These are phyloP conservation scores for Mycotypha africana DNA, from an alignment of 371 early-diverging fungal species.

Conservation along the genomic window DNA sequence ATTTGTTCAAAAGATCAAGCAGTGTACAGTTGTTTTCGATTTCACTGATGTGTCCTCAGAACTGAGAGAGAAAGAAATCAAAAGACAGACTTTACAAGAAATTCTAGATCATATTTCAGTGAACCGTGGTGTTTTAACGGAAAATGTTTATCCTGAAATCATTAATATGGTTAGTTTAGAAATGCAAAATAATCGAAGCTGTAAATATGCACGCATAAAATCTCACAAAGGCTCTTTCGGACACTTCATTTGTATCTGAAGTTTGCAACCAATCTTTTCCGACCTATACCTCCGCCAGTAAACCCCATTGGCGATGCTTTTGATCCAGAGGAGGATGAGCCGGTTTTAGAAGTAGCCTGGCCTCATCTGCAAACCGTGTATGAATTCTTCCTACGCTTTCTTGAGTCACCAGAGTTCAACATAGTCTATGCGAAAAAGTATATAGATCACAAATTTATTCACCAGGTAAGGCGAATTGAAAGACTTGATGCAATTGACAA, in stretches of 20 bases:
- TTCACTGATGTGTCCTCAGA: constrained; percentile 85
- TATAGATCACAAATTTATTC: constrained; percentile 89
- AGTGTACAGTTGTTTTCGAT: constrained; percentile 88
- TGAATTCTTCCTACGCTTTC: constrained; percentile 90
- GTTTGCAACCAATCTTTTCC: constrained; percentile 88
- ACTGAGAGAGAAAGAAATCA: constrained; percentile 89
- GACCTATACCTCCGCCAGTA: constrained; percentile 90
- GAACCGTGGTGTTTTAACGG: constrained; percentile 79
- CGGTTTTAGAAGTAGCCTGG: constrained; percentile 91
- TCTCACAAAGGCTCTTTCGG: no score
- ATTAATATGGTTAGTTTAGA: constrained; percentile 76
- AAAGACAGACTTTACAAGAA: constrained; percentile 82
- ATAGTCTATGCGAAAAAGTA: constrained; percentile 89
- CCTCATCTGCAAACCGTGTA: constrained; percentile 95
- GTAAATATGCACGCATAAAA: no score
- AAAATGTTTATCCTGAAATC: constrained; percentile 83
- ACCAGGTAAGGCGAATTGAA: constrained; percentile 50
- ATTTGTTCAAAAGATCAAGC: constrained; percentile 80
- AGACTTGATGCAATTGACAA: not conserved
- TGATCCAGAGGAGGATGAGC: constrained; percentile 97
- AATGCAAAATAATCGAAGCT: no score
- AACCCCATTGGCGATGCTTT: constrained; percentile 94
- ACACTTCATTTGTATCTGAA: no score
- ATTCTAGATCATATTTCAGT: constrained; percentile 86
- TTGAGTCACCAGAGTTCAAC: constrained; percentile 94